phyloP scores from a whole-genome alignment of 148 eudicot species.

The Polygonum aviculare region DNA sequence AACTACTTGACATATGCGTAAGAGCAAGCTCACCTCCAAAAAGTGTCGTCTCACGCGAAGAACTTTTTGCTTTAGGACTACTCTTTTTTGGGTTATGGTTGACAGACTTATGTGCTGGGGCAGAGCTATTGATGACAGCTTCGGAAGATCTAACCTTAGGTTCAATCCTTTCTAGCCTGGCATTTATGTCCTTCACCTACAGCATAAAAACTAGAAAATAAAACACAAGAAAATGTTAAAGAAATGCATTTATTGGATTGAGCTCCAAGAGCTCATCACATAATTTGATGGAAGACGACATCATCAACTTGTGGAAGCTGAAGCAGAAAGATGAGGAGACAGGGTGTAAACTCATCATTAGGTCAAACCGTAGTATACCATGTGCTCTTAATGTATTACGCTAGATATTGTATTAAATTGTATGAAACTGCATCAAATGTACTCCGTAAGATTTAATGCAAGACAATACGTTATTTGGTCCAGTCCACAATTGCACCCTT shows the following conservation, averaged over 20 bases:
- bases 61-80: slow-evolving; percentile 84
- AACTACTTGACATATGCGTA: neutral
- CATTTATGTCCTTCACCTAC: slow-evolving; percentile 89
- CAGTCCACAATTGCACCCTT: neutral
- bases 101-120: slow-evolving; percentile 44
- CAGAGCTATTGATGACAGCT: slow-evolving; percentile 35
- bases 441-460: no score
- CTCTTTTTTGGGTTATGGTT: slow-evolving; percentile 55
- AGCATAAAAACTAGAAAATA: neutral
- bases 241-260: neutral
- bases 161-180: slow-evolving; percentile 78
- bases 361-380: neutral
- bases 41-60: slow-evolving; percentile 63
- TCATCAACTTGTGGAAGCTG: neutral
- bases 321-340: neutral
- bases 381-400: neutral
- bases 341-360: neutral
- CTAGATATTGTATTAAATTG: no score
- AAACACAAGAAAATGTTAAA: neutral
- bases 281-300: neutral
- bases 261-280: neutral
- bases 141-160: slow-evolving; percentile 68
- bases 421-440: no score
- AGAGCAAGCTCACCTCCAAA: slow-evolving; percentile 69
- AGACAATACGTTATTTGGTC: no score